phyloP scores from a whole-genome alignment of 257 asterid genomes.

The Solanum tarapatanum region DNA sequence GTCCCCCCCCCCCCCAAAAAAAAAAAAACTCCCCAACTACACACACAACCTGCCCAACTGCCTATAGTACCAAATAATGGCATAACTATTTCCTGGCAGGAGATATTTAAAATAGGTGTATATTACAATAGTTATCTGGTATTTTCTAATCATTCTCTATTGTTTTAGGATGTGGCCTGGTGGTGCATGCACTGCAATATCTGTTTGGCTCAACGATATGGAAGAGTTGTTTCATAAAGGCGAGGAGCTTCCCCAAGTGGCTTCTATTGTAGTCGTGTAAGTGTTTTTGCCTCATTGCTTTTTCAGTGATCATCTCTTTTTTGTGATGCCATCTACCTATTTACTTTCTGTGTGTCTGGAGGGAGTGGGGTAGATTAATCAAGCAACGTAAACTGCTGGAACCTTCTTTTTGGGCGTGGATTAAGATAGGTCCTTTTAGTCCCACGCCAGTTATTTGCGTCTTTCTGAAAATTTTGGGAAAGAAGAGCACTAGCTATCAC shows the following conservation, averaged over 20 bases:
- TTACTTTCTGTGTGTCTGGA: not conserved
- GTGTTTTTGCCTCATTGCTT: constrained; percentile 14
- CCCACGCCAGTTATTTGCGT: not conserved
- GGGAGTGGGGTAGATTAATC: not conserved
- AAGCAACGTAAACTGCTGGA: not conserved
- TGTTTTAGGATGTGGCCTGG: constrained; percentile 85
- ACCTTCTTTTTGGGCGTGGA: not conserved
- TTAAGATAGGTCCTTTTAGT: not conserved
- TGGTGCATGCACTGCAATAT: constrained; percentile 80
- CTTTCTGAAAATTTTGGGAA: not conserved
- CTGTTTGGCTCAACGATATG: constrained; percentile 71
- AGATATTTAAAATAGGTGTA: not conserved
- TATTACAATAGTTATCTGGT: not conserved
- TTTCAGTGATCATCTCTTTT: not conserved
- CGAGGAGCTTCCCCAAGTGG: constrained; percentile 76
- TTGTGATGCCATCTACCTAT: not conserved
- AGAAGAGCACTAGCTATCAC: not conserved
- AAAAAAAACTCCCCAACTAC: no score
- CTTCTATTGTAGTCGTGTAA: constrained; percentile 77
- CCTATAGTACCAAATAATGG: not conserved
- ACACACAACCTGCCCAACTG: not conserved
- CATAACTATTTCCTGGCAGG: not conserved
- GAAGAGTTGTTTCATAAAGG: constrained; percentile 36
- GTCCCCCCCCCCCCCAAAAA: no score
- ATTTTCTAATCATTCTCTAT: constrained; percentile 4